Base-by-base conservation (phyloP, 1,139 yeast species). In the Yamadazyma dushanensis region DNA sequence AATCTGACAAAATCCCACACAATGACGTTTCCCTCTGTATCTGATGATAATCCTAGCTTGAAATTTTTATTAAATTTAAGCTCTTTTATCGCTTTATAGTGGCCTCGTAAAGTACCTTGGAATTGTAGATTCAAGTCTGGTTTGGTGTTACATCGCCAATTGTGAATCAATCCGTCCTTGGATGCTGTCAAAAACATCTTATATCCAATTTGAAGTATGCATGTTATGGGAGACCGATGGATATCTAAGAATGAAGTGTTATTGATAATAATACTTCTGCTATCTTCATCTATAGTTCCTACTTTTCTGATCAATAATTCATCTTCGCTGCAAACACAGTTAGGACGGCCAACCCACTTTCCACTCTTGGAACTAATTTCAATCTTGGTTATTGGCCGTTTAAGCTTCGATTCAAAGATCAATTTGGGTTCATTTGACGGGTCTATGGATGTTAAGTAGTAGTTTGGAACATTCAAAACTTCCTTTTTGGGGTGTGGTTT, bases 1-100 rank as follows among this genome's bases (percentile, higher is more conserved):
- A 64, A 67, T 21, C 80, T 56, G 0, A 77, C 66, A 29, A 76
- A 49, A 47, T 83, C 85, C 90, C 90, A 82, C 5, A 76, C 43
- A 17, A 68, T 70, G 3, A 74, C 74, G 2, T 54, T 51, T 0
- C 89, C 86, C 3, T 51, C 55, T 0, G 33, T 40, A 51, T 82
- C 88, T 14, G 75, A 53, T 38, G 80, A 73, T 8, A 80, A 41
- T 3, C 81, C 63, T 3, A 73, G 54, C 35, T 78, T 76, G 51
- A 65, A 80, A 32, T 75, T 72, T n/a, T 67, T 63, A 29, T 79
- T 70, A 32, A 63, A 63, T 29, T 61, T 59, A 24, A 83, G 51
- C 13, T 63, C 64, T 10, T 51, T 54, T 5, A 84, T 61, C 0
- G 61, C 51, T 3, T 61, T 41, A 2, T 67, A 49, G 54, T 83